Evolutionary conservation across 768 basidiomycete genomes (phyloP).

Genomic region (Xanthoconium purpureum): DNA sequence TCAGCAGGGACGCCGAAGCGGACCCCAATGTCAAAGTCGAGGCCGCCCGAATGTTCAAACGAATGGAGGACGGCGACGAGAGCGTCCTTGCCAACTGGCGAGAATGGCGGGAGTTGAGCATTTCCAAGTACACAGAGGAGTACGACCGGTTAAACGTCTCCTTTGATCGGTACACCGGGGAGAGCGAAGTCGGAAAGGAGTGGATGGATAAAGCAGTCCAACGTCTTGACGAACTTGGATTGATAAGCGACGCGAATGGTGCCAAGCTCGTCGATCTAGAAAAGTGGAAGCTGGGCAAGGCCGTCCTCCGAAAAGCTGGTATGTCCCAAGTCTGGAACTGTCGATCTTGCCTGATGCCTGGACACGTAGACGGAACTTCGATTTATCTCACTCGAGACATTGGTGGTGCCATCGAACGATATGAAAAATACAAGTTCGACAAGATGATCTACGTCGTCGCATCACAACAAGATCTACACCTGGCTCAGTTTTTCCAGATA

Average conservation of each 20-base stretch:
- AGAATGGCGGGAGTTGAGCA: constrained; percentile 86
- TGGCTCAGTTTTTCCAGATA: constrained; percentile 91
- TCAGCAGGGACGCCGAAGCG: constrained; percentile 78
- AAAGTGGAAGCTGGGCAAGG: constrained; percentile 88
- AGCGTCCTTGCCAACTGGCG: constrained; percentile 84
- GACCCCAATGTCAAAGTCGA: constrained; percentile 71
- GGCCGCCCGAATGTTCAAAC: constrained; percentile 86
- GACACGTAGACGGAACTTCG: constrained; percentile 70
- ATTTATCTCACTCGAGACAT: constrained; percentile 96
- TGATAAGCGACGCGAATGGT: constrained; percentile 75
- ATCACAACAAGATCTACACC: constrained; percentile 82
- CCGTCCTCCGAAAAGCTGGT: constrained; percentile 86
- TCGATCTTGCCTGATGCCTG: constrained; percentile 11
- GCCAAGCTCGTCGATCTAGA: constrained; percentile 86
- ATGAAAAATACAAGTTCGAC: constrained; percentile 86
- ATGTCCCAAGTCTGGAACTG: constrained; percentile 8
- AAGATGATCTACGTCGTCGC: constrained; percentile 94
- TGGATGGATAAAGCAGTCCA: constrained; percentile 72
- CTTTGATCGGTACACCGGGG: constrained; percentile 92
- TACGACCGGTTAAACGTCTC: constrained; percentile 86
- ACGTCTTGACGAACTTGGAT: constrained; percentile 63
- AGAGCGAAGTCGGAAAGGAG: constrained; percentile 74
- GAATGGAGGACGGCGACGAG: constrained; percentile 93
- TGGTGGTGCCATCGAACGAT: constrained; percentile 88
- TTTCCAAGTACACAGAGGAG: constrained; percentile 84